Evolutionary conservation across 352 stramenopile species (phyloP).

Genomic region (Thalassiosira oceanica): DNA sequence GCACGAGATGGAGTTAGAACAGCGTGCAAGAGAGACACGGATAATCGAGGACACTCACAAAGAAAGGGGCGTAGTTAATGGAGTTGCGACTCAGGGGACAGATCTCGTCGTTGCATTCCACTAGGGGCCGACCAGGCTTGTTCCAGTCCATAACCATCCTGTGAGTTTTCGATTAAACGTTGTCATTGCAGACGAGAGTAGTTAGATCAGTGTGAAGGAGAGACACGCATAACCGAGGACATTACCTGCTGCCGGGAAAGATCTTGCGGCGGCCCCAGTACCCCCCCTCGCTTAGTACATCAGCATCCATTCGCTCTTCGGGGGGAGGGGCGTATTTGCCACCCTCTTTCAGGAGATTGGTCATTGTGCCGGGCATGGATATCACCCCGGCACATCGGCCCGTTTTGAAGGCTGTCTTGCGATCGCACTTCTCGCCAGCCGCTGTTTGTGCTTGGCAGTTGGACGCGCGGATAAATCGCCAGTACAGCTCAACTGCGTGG

Average conservation of each 20-base stretch:
- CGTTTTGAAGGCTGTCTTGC: conserved; percentile 44
- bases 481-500: conserved; percentile 38
- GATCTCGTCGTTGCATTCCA: conserved; percentile 17
- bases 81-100: conserved; percentile 20
- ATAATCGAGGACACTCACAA: too few relatives aligned
- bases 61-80: conserved; percentile 48
- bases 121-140: conserved; percentile 7
- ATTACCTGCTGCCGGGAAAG: conserved; percentile 31
- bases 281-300: conserved; percentile 15
- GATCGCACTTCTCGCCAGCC: conserved; percentile 32
- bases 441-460: conserved; percentile 39
- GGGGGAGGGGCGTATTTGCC: conserved; percentile 28
- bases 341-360: conserved; percentile 27
- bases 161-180: too few relatives aligned
- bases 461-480: conserved; percentile 28
- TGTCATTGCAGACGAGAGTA: too few relatives aligned
- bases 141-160: conserved; percentile 40
- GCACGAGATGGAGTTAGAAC: too few relatives aligned
- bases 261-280: conserved; percentile 32
- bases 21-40: too few relatives aligned
- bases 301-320: conserved; percentile 18
- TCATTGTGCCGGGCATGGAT: conserved; percentile 47
- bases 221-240: too few relatives aligned
- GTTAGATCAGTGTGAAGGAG: too few relatives aligned
- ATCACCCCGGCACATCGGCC: conserved; percentile 37